phyloP scores from a whole-genome alignment of 1,284 basidiomycete genomes.

The Tausonia pullulans region DNA sequence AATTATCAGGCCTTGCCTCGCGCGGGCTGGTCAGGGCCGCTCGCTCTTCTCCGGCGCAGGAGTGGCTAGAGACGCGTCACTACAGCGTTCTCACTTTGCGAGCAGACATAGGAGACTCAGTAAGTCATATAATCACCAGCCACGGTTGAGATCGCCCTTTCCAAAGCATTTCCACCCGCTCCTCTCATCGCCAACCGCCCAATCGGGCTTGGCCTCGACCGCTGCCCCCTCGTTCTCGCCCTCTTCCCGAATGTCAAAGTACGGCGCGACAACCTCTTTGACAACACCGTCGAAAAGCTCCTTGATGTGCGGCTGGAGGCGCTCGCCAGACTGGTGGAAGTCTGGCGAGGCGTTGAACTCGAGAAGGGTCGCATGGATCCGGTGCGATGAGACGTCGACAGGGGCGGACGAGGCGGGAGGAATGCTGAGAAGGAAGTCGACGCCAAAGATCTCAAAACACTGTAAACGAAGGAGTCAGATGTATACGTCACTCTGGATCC shows the following conservation, averaged over 20 bases:
- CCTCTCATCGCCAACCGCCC: conserved; percentile 27
- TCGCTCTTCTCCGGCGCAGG: too few species aligned
- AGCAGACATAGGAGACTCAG: background rate
- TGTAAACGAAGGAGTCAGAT: background rate
- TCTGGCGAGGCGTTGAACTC: conserved; percentile 95
- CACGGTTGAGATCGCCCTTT: conserved; percentile 28
- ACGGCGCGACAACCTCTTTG: conserved; percentile 57
- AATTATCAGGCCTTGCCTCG: too few species aligned
- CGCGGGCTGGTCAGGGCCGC: too few species aligned
- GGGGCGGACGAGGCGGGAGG: conserved; percentile 16
- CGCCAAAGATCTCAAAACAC: conserved; percentile 54
- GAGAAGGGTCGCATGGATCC: conserved; percentile 53
- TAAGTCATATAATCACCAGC: conserved; percentile 16
- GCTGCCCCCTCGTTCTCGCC: conserved; percentile 15
- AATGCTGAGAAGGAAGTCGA: conserved; percentile 74
- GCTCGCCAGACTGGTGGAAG: conserved; percentile 82
- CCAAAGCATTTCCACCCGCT: conserved; percentile 31
- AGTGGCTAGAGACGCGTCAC: too few species aligned
- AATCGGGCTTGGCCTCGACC: background rate
- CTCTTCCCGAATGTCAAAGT: conserved; percentile 26
- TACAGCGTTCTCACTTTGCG: too few species aligned
- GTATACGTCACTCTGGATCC: conserved; percentile 11
- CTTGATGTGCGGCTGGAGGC: conserved; percentile 58
- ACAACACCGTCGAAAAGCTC: conserved; percentile 67
- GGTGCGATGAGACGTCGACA: conserved; percentile 32